These are phyloP conservation scores for Yamadazyma diospyri DNA, from an alignment of 1,139 yeast species.

Conservation along the genomic window DNA sequence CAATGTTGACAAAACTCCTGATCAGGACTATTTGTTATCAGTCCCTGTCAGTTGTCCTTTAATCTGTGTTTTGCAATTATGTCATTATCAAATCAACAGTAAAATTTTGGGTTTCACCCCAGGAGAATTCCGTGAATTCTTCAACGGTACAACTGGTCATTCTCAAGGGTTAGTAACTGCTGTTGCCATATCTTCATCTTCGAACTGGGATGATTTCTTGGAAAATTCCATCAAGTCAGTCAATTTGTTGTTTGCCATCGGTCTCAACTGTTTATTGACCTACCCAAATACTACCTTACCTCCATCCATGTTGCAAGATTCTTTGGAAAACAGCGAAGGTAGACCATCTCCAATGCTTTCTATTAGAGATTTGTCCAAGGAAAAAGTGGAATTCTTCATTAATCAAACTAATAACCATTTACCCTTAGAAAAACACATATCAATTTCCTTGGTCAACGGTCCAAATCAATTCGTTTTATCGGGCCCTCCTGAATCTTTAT, in stretches of 20 bases:
- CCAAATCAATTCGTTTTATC: slow-evolving; percentile 93
- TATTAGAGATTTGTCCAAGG: slow-evolving; percentile 77
- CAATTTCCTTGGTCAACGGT: slow-evolving; percentile 88
- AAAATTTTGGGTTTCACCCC: slow-evolving; percentile 84
- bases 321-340: slow-evolving; percentile 93
- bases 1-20: slow-evolving; percentile 83
- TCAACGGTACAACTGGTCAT: slow-evolving; percentile 93
- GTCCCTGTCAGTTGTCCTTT: slow-evolving; percentile 96
- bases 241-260: slow-evolving; percentile 84
- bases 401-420: slow-evolving; percentile 88
- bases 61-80: slow-evolving; percentile 91
- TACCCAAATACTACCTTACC: slow-evolving; percentile 95
- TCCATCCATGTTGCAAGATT: slow-evolving; percentile 90
- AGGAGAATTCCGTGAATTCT: slow-evolving; percentile 71
- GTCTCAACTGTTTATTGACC: slow-evolving; percentile 83
- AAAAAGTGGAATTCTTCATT: slow-evolving; percentile 75
- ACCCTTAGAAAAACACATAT: slow-evolving; percentile 87
- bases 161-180: slow-evolving; percentile 97
- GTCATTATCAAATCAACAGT: slow-evolving; percentile 88
- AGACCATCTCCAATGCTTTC: slow-evolving; percentile 97
- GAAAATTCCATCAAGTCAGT: slow-evolving; percentile 73
- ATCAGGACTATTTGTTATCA: slow-evolving; percentile 78
- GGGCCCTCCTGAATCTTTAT: slow-evolving; percentile 98
- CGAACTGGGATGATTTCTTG: slow-evolving; percentile 81
- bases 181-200: slow-evolving; percentile 81